phyloP scores from a whole-genome alignment of 2,329 filamentous ascomycete species.

The Chrysoporthe deuterocubensis region DNA sequence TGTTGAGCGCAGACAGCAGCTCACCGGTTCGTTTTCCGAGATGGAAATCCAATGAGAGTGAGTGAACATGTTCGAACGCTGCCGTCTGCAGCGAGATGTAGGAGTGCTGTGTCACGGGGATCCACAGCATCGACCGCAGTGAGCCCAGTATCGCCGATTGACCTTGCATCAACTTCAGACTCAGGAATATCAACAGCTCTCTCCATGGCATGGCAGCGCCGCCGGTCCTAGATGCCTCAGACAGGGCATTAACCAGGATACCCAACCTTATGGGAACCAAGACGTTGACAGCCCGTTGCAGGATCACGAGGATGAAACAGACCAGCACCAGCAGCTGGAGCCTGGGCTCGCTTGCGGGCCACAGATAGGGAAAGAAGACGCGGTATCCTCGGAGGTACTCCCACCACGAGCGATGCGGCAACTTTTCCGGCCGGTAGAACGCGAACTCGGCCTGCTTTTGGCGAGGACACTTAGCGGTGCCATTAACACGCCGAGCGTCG shows the following conservation, averaged over 20 bases:
- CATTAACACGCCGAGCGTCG: constrained; percentile 40
- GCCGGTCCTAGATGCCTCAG: constrained; percentile 50
- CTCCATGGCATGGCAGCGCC: constrained; percentile 66
- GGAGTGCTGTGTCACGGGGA: constrained; percentile 95
- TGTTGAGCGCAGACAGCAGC: constrained; percentile 92
- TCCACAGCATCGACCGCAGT: constrained; percentile 83
- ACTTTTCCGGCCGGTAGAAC: constrained; percentile 87
- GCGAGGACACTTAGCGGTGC: constrained; percentile 37
- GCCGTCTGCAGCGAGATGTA: constrained; percentile 93
- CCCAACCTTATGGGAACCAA: constrained; percentile 83
- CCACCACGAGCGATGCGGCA: constrained; percentile 91
- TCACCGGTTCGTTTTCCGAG: constrained; percentile 96
- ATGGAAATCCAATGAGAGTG: constrained; percentile 93
- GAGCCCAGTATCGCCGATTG: constrained; percentile 86
- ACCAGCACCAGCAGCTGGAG: constrained; percentile 79
- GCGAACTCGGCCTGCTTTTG: constrained; percentile 63
- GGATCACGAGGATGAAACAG: constrained; percentile 79
- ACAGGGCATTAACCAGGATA: constrained; percentile 75
- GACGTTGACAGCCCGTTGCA: constrained; percentile 85
- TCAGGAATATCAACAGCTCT: constrained; percentile 75
- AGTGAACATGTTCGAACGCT: constrained; percentile 96
- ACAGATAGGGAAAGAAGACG: constrained; percentile 94
- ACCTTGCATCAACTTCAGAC: constrained; percentile 83
- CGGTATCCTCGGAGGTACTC: constrained; percentile 93
- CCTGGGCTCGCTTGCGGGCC: constrained; percentile 78